These are phyloP conservation scores for Fusarium neocosmosporiellum DNA, from an alignment of 2,329 filamentous ascomycete species.

Conservation along the genomic window DNA sequence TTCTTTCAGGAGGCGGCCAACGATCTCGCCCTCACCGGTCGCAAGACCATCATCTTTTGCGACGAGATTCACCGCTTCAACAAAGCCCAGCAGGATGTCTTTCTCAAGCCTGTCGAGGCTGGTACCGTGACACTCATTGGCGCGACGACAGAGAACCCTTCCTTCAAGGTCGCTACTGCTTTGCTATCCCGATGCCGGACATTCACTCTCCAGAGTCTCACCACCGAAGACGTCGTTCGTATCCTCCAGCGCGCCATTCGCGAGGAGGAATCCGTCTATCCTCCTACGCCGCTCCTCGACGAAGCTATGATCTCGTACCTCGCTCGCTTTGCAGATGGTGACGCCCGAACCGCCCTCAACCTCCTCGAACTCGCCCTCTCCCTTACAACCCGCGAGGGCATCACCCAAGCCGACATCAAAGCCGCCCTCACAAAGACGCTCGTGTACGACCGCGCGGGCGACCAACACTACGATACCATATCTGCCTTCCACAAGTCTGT, in stretches of 20 bases:
- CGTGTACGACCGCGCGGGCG: conserved; percentile 93
- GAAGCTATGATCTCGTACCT: conserved; percentile 83
- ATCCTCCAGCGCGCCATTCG: conserved; percentile 83
- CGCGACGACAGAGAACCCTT: conserved; percentile 96
- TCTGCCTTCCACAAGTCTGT: conserved; percentile 97
- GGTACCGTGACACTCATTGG: conserved; percentile 93
- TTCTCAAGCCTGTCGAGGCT: conserved; percentile 89
- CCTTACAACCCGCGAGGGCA: conserved; percentile 66
- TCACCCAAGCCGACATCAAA: conserved; percentile 83
- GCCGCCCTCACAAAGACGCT: conserved; percentile 87
- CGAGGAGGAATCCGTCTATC: conserved; percentile 62
- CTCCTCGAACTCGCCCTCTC: conserved; percentile 90
- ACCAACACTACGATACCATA: conserved; percentile 98
- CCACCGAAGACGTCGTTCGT: conserved; percentile 74
- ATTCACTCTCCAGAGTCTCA: conserved; percentile 84
- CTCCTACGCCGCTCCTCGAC: conserved; percentile 72
- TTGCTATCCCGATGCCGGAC: conserved; percentile 90
- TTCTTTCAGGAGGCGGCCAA: conserved; percentile 86
- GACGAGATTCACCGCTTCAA: conserved; percentile 96
- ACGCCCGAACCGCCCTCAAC: conserved; percentile 92
- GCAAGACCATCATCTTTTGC: conserved; percentile 96
- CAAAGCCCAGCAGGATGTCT: conserved; percentile 94
- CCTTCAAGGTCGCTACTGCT: conserved; percentile 90
- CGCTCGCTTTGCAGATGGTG: conserved; percentile 87
- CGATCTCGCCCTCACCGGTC: conserved; percentile 82